phyloP scores from a whole-genome alignment of 1,139 yeast species.

The Protomyces inundatus region DNA sequence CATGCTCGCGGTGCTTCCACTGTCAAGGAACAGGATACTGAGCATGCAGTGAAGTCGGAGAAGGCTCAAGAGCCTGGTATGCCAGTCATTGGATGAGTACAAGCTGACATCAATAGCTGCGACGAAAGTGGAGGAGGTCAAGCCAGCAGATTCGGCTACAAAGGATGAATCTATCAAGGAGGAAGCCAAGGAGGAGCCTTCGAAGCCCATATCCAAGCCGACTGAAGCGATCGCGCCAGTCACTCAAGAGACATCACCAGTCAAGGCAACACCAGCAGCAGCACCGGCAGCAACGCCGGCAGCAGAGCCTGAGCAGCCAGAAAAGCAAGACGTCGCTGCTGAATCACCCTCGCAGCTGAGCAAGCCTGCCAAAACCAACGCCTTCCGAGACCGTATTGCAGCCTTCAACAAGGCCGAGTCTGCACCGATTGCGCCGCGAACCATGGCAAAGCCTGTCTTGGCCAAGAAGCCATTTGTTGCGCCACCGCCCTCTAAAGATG shows the following conservation, averaged over 20 bases:
- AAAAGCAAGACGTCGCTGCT: conserved; percentile 15
- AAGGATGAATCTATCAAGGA: background rate
- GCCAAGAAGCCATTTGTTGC: conserved; percentile 43
- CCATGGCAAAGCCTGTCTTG: conserved; percentile 39
- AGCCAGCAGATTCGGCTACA: background rate
- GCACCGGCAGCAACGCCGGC: background rate
- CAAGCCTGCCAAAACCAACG: conserved; percentile 25
- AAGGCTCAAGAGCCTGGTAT: no score
- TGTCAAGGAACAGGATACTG: no score
- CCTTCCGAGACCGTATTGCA: conserved; percentile 44
- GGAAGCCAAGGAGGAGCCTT: background rate
- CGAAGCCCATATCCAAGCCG: background rate
- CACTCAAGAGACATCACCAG: background rate
- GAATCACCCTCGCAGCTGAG: background rate
- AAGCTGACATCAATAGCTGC: background rate
- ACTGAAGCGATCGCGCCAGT: background rate
- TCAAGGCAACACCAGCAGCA: background rate
- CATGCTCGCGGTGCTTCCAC: background rate
- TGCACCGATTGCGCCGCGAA: conserved; percentile 42
- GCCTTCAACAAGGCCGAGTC: conserved; percentile 44
- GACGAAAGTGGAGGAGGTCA: background rate
- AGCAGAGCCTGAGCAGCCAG: background rate
- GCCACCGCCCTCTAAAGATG: conserved; percentile 42
- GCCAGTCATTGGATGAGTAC: no score
- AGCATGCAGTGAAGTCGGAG: no score